A percentile compares a stretch with the other conserved stretches of the same genome.
These are phyloP conservation scores for Aspergillus sparsus DNA, from an alignment of 495 filamentous ascomycete species.

Conservation along the genomic window DNA sequence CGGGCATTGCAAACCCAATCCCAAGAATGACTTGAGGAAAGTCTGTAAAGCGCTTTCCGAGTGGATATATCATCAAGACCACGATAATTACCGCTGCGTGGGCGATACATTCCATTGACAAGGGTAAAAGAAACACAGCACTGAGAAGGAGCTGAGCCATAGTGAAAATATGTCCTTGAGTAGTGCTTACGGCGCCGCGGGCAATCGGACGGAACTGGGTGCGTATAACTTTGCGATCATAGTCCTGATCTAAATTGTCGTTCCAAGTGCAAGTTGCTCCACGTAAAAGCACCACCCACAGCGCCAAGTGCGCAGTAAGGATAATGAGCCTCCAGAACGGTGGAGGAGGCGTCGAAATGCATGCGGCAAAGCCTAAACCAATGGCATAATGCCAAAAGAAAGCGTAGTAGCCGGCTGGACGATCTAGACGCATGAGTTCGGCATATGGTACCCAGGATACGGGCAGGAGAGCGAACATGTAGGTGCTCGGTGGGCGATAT, in stretches of 20 bases:
- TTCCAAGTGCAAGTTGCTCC: slow-evolving; percentile 45
- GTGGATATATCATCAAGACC: slow-evolving; percentile 15
- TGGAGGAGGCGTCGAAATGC: slow-evolving; percentile 12
- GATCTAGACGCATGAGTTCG: slow-evolving; percentile 45
- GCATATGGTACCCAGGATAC: slow-evolving; percentile 58
- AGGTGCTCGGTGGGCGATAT: slow-evolving; percentile 2
- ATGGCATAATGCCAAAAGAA: slow-evolving; percentile 38
- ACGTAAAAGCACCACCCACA: slow-evolving; percentile 33
- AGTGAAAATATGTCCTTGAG: slow-evolving; percentile 34
- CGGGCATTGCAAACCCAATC: slow-evolving; percentile 5
- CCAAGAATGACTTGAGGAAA: slow-evolving; percentile 41
- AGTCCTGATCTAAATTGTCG: slow-evolving; percentile 44
- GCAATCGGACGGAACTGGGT: slow-evolving; percentile 45
- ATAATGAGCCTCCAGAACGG: slow-evolving; percentile 6
- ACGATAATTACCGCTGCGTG: slow-evolving; percentile 12
- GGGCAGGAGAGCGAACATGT: slow-evolving; percentile 69
- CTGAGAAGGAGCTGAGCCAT: slow-evolving; percentile 10
- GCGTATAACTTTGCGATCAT: slow-evolving; percentile 44
- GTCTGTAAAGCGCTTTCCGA: slow-evolving; percentile 27
- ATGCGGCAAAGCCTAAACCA: slow-evolving; percentile 31
- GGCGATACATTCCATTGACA: background rate
- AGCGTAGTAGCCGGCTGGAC: slow-evolving; percentile 35
- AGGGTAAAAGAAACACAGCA: background rate
- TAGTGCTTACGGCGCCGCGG: slow-evolving; percentile 43
- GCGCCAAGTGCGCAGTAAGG: background rate